Percentiles rank a stretch among this genome's conserved stretches.
Evolutionary conservation across 2,329 filamentous ascomycete species (phyloP).

Genomic region (Dactylella cylindrospora): DNA sequence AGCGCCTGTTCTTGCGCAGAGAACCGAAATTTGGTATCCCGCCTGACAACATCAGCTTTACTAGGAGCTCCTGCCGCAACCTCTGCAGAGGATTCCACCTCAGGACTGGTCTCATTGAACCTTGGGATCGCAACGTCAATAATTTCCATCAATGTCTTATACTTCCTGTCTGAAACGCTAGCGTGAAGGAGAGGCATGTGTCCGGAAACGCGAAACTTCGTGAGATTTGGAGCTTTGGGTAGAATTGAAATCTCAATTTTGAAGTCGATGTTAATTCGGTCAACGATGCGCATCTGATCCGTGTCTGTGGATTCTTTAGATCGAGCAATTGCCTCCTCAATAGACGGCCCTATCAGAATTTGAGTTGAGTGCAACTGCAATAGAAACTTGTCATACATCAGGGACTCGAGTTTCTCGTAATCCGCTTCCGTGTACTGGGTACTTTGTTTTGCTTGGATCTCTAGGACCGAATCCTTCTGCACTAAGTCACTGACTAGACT

Average conservation of each 20-base stretch:
- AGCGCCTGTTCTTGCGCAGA: constrained; percentile 72
- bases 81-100: constrained; percentile 45
- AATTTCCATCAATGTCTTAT: constrained; percentile 93
- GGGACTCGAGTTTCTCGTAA: constrained; percentile 78
- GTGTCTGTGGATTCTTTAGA: constrained; percentile 63
- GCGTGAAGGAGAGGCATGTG: constrained; percentile 90
- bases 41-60: constrained; percentile 6
- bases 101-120: constrained; percentile 60
- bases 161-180: constrained; percentile 89
- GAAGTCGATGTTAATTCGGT: constrained; percentile 97
- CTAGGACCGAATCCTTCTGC: constrained; percentile 82
- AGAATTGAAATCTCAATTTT: constrained; percentile 93
- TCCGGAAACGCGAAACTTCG: constrained; percentile 86
- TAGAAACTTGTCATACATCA: constrained; percentile 97
- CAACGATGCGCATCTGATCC: constrained; percentile 82
- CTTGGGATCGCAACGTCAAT: constrained; percentile 94
- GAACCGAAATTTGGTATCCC: constrained; percentile 69
- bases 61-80: neutral
- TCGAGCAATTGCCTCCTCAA: constrained; percentile 84
- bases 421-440: constrained; percentile 86
- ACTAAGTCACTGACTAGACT: constrained; percentile 92
- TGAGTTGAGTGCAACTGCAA: constrained; percentile 93
- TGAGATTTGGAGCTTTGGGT: constrained; percentile 91
- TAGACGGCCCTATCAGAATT: constrained; percentile 88
- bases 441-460: constrained; percentile 87